Base-by-base conservation (phyloP, 345 rosid species). In the Cochlearia excelsa region DNA sequence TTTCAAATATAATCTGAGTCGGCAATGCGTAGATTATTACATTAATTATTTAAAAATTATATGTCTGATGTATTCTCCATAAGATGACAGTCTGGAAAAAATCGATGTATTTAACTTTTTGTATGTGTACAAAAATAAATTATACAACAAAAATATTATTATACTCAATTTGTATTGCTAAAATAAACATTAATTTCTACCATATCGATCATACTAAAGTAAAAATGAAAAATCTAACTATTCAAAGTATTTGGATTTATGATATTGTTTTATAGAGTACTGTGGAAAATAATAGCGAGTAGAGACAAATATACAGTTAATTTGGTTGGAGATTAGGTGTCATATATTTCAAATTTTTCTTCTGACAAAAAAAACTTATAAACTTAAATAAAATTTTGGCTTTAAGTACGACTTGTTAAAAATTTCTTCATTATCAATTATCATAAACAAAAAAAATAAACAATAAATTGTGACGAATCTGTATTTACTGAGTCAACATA, bases 11-110 rank as follows among this genome's bases (percentile, higher is more conserved):
- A 37, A 56, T 70, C 58, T 56, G 74, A 56, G 30, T 70, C 26
- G 59, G 64, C 48, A 10, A 63, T 69, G 68, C 35, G 64, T 69
- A 69, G 74, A 62, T 48, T 55, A 62, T 41, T 51, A 67, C 65
- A 28, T 23, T 2, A 30, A 3, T 46, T 37, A 52, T 35, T 47
- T 34, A 5, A 7, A 9, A 26, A 26, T 11, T 11, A 34, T 46
- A 26, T 26, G 45, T 67, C 34, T 63, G 44, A 9, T 33, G 10
- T 66, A 57, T 66, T 51, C 6, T 57, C 48, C 38, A 28, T 42
- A 49, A 34, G 43, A 48, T 49, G 52, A 69, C 59, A 62, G 74
- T 26, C 68, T 55, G 68, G 47, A 63, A 55, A 33, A 55, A 34
- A 3, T 33, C 46, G 4, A 62, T 43, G 27, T 11, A 41, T 27